Evolutionary conservation across 2,329 filamentous ascomycete species (phyloP).

Genomic region (Ilyonectria mors-panacis): DNA sequence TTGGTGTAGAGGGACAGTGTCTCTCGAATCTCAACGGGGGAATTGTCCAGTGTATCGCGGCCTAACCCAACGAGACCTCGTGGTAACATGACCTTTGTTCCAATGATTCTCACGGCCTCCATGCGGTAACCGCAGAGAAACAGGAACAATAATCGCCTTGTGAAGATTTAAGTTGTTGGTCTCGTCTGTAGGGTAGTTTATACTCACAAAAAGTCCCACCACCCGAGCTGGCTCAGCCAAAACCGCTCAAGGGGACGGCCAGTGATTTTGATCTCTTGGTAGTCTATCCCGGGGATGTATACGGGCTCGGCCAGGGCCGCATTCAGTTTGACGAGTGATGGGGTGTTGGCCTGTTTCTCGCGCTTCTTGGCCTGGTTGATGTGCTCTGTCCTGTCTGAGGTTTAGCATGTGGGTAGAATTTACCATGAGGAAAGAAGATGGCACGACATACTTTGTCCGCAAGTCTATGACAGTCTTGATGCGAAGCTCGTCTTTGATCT

Average conservation of each 20-base stretch:
- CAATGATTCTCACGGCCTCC: constrained; percentile 79
- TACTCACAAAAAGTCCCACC: constrained; percentile 74
- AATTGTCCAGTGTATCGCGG: constrained; percentile 78
- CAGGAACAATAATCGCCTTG: constrained; percentile 67
- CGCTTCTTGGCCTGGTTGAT: constrained; percentile 76
- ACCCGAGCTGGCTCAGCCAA: constrained; percentile 77
- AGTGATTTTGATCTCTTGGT: constrained; percentile 80
- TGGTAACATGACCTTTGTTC: constrained; percentile 78
- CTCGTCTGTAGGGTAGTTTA: neutral
- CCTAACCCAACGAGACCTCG: constrained; percentile 81
- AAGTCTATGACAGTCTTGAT: constrained; percentile 85
- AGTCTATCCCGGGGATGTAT: constrained; percentile 74
- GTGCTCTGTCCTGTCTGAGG: constrained; percentile 75
- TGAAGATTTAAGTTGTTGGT: neutral
- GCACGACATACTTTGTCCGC: constrained; percentile 75
- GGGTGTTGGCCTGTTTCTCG: constrained; percentile 60
- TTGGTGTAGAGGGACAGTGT: constrained; percentile 50
- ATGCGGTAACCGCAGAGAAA: constrained; percentile 77
- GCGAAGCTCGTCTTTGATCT: constrained; percentile 71
- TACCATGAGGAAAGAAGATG: neutral
- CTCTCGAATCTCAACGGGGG: constrained; percentile 71
- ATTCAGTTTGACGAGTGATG: constrained; percentile 59
- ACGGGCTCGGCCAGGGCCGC: constrained; percentile 67
- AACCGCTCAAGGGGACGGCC: constrained; percentile 79
- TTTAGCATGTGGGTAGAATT: constrained; percentile 15